Percentiles rank a stretch among this genome's conserved stretches.
Conservation (phyloP, 768 basidiomycete species). For the Porpolomopsis calyptriformis region DNA sequence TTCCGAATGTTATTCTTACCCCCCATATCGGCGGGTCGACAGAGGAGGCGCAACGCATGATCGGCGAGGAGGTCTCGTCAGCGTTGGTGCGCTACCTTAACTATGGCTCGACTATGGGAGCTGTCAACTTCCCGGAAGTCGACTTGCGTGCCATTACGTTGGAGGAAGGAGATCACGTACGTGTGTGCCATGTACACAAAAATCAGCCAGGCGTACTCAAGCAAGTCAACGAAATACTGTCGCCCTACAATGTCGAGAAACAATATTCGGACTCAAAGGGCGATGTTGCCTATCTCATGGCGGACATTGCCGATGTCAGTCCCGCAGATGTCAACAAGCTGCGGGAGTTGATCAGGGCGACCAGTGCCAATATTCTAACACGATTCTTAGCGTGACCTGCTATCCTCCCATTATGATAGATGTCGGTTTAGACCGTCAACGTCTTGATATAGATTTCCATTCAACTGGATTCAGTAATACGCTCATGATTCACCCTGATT, state of each 20-base stretch:
- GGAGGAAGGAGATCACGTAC: conserved; percentile 70
- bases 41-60: conserved; percentile 96
- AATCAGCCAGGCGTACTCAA: conserved; percentile 94
- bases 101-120: conserved; percentile 81
- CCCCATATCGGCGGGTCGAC: conserved; percentile 99
- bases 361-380: conserved; percentile 82
- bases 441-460: conserved; percentile 21
- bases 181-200: conserved; percentile 90
- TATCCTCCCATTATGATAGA: conserved; percentile 8
- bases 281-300: conserved; percentile 90
- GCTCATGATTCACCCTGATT: neutral
- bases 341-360: conserved; percentile 66
- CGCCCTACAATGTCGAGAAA: conserved; percentile 97
- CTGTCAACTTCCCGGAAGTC: conserved; percentile 99
- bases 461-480: conserved; percentile 23
- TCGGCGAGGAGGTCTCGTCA: conserved; percentile 87
- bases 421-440: conserved; percentile 25
- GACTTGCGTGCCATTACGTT: conserved; percentile 86
- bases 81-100: conserved; percentile 83
- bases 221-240: conserved; percentile 88
- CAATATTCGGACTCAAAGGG: conserved; percentile 98
- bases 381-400: conserved; percentile 56
- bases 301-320: conserved; percentile 90
- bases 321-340: conserved; percentile 67
- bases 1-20: conserved; percentile 91